Percentiles rank a stretch among this genome's conserved stretches.
Evolutionary conservation across 495 filamentous ascomycete genomes (phyloP).

Genomic region (Penicillium turbatum): DNA sequence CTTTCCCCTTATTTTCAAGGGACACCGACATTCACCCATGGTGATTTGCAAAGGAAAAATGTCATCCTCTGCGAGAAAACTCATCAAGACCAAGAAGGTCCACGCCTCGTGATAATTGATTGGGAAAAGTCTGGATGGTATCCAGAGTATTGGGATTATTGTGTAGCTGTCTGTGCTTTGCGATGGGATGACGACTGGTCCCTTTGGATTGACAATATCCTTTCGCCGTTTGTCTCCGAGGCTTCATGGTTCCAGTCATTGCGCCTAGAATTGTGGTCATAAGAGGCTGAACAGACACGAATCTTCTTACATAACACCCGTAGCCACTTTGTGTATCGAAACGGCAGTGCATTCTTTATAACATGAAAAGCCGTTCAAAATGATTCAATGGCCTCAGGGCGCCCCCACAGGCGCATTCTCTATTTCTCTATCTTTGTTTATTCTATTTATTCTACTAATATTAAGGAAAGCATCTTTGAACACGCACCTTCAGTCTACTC

Average conservation of each 20-base stretch:
- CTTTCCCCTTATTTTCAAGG: constrained; percentile 22
- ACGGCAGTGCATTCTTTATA: no score
- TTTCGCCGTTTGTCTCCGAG: constrained; percentile 8
- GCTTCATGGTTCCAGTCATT: neutral
- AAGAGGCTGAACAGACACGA: neutral
- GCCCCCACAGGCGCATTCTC: no score
- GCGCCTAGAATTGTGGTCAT: neutral
- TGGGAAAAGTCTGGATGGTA: constrained; percentile 44
- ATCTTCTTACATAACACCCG: neutral
- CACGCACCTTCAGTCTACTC: no score
- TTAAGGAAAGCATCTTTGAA: no score
- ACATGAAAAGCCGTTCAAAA: no score
- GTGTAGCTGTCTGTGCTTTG: constrained; percentile 21
- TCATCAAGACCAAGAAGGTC: constrained; percentile 20
- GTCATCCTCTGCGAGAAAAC: constrained; percentile 8
- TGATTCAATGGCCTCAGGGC: no score
- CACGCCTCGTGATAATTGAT: constrained; percentile 35
- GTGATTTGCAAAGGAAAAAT: constrained; percentile 23
- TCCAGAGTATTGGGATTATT: constrained; percentile 45
- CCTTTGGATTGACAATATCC: constrained; percentile 28
- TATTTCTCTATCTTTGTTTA: no score
- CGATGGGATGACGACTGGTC: constrained; percentile 37
- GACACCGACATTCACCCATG: constrained; percentile 19
- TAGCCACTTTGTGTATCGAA: no score
- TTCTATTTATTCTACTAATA: no score